Percentiles rank a stretch among this genome's conserved stretches.
phyloP scores from a whole-genome alignment of 257 asterid species.

The Solanum chaucha region DNA sequence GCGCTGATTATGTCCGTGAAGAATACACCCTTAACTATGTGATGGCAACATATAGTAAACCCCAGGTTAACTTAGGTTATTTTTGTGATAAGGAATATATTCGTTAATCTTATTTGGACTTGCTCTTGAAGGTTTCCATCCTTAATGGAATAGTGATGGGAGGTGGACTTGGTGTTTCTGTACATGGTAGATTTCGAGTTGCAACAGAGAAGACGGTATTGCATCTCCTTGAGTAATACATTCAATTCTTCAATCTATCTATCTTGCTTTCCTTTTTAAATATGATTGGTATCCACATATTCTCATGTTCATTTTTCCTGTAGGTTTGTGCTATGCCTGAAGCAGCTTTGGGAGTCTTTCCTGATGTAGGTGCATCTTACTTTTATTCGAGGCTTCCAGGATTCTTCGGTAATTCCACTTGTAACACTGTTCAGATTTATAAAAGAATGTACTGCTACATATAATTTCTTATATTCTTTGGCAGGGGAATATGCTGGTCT shows the following conservation, averaged over 20 bases:
- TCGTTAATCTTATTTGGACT: not conserved
- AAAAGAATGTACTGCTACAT: not conserved
- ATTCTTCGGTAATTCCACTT: conserved; percentile 57
- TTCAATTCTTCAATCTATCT: too few relatives aligned
- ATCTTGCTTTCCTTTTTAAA: too few relatives aligned
- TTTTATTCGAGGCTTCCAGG: conserved; percentile 87
- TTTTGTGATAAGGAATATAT: too few relatives aligned
- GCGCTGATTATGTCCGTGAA: conserved; percentile 46
- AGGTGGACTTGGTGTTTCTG: conserved; percentile 84
- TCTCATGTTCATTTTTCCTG: too few relatives aligned
- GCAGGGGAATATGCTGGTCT: too few relatives aligned
- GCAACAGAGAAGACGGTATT: too few relatives aligned
- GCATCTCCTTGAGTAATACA: not conserved
- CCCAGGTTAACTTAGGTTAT: conserved; percentile 46
- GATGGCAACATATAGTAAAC: conserved; percentile 69
- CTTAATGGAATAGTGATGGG: conserved; percentile 96
- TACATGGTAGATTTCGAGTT: conserved; percentile 84
- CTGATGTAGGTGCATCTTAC: conserved; percentile 88
- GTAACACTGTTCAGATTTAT: not conserved
- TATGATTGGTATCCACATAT: too few relatives aligned
- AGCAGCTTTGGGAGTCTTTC: conserved; percentile 87
- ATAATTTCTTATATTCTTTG: not conserved
- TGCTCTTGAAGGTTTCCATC: conserved; percentile 53
- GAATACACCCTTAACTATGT: conserved; percentile 50
- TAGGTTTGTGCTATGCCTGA: too few relatives aligned